These are phyloP conservation scores for Russula sp. DNA, from an alignment of 768 basidiomycete species.

Conservation along the genomic window DNA sequence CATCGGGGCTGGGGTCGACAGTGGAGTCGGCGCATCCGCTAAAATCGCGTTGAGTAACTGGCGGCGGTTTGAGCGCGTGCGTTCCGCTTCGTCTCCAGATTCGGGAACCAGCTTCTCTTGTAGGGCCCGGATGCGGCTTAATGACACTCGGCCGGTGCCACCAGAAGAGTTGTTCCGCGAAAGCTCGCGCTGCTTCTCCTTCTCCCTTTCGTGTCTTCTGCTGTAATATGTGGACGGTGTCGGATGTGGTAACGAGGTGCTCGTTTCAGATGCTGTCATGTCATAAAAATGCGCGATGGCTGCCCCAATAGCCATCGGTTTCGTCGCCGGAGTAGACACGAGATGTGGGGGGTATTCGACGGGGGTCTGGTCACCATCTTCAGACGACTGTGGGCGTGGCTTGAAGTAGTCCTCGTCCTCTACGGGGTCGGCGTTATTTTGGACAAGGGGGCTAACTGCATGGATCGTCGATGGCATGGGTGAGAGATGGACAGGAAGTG, in stretches of 20 bases:
- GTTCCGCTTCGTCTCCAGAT: slow-evolving; percentile 24
- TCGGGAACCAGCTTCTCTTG: slow-evolving; percentile 21
- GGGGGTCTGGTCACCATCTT: slow-evolving; percentile 16
- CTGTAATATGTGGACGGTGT: slow-evolving; percentile 22
- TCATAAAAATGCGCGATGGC: slow-evolving; percentile 22
- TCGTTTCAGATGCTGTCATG: slow-evolving; percentile 14
- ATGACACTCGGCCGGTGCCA: slow-evolving; percentile 14
- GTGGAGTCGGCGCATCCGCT: slow-evolving; percentile 18
- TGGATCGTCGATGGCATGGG: slow-evolving; percentile 13
- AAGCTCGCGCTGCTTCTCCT: slow-evolving; percentile 23
- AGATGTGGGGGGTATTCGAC: slow-evolving; percentile 14
- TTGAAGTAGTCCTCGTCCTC: slow-evolving; percentile 20
- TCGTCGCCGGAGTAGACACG: slow-evolving; percentile 9
- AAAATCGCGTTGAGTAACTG: slow-evolving; percentile 15
- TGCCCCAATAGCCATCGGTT: slow-evolving; percentile 17
- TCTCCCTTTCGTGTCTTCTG: slow-evolving; percentile 23
- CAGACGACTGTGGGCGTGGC: slow-evolving; percentile 1
- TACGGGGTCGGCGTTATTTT: not conserved
- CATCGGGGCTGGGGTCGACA: slow-evolving; percentile 11
- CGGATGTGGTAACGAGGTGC: slow-evolving; percentile 22
- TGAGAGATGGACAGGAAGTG: slow-evolving; percentile 24
- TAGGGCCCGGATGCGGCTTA: slow-evolving; percentile 17
- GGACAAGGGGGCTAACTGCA: slow-evolving; percentile 22
- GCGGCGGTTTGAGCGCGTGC: slow-evolving; percentile 13
- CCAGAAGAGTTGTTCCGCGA: slow-evolving; percentile 24